Conservation (phyloP, 441 rosid genomes). For the Adansonia rubrostipa region DNA sequence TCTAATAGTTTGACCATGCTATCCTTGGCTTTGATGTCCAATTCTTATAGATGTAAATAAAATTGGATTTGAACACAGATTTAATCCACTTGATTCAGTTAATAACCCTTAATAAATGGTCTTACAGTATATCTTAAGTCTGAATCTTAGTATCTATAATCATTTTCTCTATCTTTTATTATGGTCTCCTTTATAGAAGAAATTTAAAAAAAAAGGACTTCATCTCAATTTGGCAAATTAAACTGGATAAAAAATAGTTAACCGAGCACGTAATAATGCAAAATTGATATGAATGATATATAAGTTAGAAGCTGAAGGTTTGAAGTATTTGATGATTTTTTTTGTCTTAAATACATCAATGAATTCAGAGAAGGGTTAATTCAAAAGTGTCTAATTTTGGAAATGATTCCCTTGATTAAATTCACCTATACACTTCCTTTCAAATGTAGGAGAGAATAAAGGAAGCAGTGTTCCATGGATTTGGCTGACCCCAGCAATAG, state of each 20-base stretch:
- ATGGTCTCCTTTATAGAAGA: not conserved
- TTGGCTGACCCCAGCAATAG: not conserved
- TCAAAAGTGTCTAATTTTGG: not conserved
- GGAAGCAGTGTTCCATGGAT: not conserved
- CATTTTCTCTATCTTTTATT: not conserved
- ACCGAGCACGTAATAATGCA: not conserved
- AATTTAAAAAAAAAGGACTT: not conserved
- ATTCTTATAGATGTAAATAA: too few species aligned
- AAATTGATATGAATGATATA: not conserved
- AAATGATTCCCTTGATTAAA: not conserved
- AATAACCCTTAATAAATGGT: too few species aligned
- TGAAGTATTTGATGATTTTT: not conserved
- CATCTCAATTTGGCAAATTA: not conserved
- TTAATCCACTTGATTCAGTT: too few species aligned
- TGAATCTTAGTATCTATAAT: not conserved
- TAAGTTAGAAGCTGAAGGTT: not conserved
- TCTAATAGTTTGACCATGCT: not conserved
- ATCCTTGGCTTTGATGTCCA: too few species aligned
- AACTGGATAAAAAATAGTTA: not conserved
- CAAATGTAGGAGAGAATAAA: constrained; percentile 3
- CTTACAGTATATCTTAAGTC: not conserved
- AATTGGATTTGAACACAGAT: too few species aligned
- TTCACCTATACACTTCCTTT: not conserved
- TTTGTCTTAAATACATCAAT: not conserved
- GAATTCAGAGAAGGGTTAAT: not conserved